Evolutionary conservation across 768 basidiomycete genomes (phyloP).

Genomic region (Termitomyces sp.): DNA sequence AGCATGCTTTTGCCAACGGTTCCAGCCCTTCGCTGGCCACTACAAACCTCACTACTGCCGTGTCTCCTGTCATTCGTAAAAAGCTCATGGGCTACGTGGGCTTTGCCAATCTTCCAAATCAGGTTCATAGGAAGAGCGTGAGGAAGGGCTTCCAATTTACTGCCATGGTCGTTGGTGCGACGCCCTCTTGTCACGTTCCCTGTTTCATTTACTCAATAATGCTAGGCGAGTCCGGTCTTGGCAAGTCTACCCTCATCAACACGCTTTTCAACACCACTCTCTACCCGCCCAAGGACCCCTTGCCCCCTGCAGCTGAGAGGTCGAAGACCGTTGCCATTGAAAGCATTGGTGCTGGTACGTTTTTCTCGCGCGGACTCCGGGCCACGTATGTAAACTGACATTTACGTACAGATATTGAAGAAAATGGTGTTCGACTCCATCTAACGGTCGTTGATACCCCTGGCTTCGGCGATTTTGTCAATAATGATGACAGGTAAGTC

Average conservation of each 20-base stretch:
- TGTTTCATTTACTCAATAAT: slow-evolving; percentile 17
- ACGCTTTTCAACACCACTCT: slow-evolving; percentile 97
- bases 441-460: slow-evolving; percentile 99
- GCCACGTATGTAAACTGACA: slow-evolving; percentile 19
- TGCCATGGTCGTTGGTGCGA: slow-evolving; percentile 92
- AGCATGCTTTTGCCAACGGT: slow-evolving; percentile 58
- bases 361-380: slow-evolving; percentile 13
- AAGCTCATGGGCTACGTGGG: slow-evolving; percentile 95
- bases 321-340: slow-evolving; percentile 96
- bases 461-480: slow-evolving; percentile 98
- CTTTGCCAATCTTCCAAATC: slow-evolving; percentile 98
- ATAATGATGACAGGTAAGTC: slow-evolving; percentile 92
- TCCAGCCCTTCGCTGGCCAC: slow-evolving; percentile 56
- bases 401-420: slow-evolving; percentile 83
- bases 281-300: slow-evolving; percentile 83
- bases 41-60: slow-evolving; percentile 26
- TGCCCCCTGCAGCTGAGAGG: slow-evolving; percentile 79
- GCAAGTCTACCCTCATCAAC: slow-evolving; percentile 98
- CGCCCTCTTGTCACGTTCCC: slow-evolving; percentile 13
- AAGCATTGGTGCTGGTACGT: slow-evolving; percentile 93
- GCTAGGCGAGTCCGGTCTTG: slow-evolving; percentile 93
- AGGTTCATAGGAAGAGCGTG: slow-evolving; percentile 97
- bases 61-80: slow-evolving; percentile 66
- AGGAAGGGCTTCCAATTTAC: slow-evolving; percentile 99
- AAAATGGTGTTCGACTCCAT: slow-evolving; percentile 94